Evolutionary conservation across 345 rosid species (phyloP).

Genomic region (Cardiospermum halicacabum): DNA sequence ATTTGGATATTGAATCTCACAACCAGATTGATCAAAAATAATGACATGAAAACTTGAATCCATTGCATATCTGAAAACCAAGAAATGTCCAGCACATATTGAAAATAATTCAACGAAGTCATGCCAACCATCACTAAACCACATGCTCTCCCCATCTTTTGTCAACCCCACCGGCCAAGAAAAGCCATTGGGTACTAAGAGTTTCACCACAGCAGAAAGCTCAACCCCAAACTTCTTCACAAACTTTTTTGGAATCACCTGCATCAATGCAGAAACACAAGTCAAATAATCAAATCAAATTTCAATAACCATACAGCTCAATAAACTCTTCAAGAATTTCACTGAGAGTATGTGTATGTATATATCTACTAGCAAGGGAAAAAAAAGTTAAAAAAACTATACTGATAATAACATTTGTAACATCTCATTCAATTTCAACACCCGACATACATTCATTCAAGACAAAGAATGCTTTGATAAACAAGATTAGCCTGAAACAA

Average conservation of each 20-base stretch:
- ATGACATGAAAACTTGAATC: constrained; percentile 27
- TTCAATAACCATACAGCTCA: background rate
- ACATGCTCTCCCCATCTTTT: constrained; percentile 20
- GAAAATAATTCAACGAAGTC: constrained; percentile 29
- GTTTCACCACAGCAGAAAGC: constrained; percentile 29
- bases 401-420: background rate
- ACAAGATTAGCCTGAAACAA: background rate
- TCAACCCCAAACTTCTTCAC: constrained; percentile 28
- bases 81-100: constrained; percentile 24
- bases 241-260: constrained; percentile 38
- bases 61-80: constrained; percentile 36
- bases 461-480: background rate
- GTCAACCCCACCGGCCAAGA: constrained; percentile 33
- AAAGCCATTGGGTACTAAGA: constrained; percentile 31
- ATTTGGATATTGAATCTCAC: constrained; percentile 33
- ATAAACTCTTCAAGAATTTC: no score
- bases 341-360: background rate
- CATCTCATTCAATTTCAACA: background rate
- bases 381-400: background rate
- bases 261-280: constrained; percentile 4
- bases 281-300: background rate
- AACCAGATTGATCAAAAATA: constrained; percentile 27
- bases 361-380: background rate
- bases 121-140: constrained; percentile 42
- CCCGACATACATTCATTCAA: background rate